Evolutionary conservation across 1,284 basidiomycete species (phyloP).

Genomic region (Ustilago vetiveriae): DNA sequence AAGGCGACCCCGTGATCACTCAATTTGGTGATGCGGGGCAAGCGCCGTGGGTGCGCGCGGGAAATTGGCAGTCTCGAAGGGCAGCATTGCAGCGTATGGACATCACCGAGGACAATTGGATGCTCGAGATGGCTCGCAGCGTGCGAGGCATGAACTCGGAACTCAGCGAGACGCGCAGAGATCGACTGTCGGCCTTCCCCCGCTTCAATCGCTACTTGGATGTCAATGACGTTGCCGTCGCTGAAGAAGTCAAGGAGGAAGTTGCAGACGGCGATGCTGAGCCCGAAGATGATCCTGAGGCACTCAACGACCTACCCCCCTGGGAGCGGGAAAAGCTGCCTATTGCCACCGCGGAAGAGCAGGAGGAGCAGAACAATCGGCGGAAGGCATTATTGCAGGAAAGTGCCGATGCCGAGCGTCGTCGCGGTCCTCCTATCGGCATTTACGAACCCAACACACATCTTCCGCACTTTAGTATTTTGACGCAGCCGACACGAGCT

Average conservation of each 20-base stretch:
- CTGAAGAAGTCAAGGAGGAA: slow-evolving; percentile 19
- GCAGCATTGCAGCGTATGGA: slow-evolving; percentile 53
- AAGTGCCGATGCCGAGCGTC: slow-evolving; percentile 27
- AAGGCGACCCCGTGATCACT: slow-evolving; percentile 58
- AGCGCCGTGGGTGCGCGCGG: slow-evolving; percentile 60
- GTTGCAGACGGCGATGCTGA: slow-evolving; percentile 39
- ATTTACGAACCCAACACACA: slow-evolving; percentile 65
- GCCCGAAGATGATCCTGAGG: slow-evolving; percentile 45
- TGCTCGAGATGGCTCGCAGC: slow-evolving; percentile 63
- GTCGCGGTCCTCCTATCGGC: slow-evolving; percentile 57
- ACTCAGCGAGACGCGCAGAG: slow-evolving; percentile 54
- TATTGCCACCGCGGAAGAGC: slow-evolving; percentile 9
- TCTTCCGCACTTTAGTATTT: slow-evolving; percentile 46
- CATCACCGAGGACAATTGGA: slow-evolving; percentile 65
- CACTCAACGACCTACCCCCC: slow-evolving; percentile 54
- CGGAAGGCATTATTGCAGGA: slow-evolving; percentile 22
- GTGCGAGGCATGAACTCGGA: slow-evolving; percentile 63
- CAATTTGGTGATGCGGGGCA: slow-evolving; percentile 63
- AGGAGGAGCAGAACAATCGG: slow-evolving; percentile 29
- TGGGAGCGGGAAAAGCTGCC: slow-evolving; percentile 52
- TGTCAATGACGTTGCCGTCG: slow-evolving; percentile 14
- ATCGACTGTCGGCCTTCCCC: slow-evolving; percentile 50
- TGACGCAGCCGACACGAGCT: slow-evolving; percentile 56
- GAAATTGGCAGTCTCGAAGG: slow-evolving; percentile 49
- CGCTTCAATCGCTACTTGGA: slow-evolving; percentile 44